phyloP scores from a whole-genome alignment of 495 filamentous ascomycete species.

The Durotheca rogersii region DNA sequence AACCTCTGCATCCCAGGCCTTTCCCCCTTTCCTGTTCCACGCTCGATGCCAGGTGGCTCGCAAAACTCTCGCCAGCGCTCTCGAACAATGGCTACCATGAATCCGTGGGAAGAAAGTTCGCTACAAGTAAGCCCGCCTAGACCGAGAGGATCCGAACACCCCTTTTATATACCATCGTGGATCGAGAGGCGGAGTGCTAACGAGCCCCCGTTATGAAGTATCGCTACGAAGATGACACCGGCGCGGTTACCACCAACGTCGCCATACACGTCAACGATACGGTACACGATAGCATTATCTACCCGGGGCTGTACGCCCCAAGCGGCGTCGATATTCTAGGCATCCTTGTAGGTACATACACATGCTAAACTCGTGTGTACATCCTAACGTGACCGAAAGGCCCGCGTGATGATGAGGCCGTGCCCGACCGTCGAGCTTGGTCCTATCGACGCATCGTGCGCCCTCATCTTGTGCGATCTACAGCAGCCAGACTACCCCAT shows the following conservation, averaged over 20 bases:
- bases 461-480: constrained; percentile 53
- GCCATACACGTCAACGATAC: constrained; percentile 6
- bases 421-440: constrained; percentile 49
- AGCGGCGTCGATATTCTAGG: constrained; percentile 50
- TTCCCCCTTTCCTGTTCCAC: too few relatives aligned
- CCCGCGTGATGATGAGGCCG: constrained; percentile 42
- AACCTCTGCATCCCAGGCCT: background rate
- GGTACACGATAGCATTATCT: constrained; percentile 44
- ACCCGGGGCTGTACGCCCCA: constrained; percentile 48
- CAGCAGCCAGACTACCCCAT: constrained; percentile 46
- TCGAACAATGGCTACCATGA: constrained; percentile 23
- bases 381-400: constrained; percentile 32
- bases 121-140: constrained; percentile 33
- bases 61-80: background rate
- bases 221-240: constrained; percentile 6
- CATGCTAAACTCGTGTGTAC: background rate
- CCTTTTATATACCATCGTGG: background rate
- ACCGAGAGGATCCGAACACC: too few relatives aligned
- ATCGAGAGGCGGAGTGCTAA: constrained; percentile 1
- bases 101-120: constrained; percentile 34
- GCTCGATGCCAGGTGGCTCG: too few relatives aligned
- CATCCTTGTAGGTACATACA: constrained; percentile 44
- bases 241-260: background rate
- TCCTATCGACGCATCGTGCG: constrained; percentile 47
- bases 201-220: constrained; percentile 10